Evolutionary conservation across 225 moss, liverwort and hornwort genomes (phyloP).

Genomic region (Bryum argenteum): DNA sequence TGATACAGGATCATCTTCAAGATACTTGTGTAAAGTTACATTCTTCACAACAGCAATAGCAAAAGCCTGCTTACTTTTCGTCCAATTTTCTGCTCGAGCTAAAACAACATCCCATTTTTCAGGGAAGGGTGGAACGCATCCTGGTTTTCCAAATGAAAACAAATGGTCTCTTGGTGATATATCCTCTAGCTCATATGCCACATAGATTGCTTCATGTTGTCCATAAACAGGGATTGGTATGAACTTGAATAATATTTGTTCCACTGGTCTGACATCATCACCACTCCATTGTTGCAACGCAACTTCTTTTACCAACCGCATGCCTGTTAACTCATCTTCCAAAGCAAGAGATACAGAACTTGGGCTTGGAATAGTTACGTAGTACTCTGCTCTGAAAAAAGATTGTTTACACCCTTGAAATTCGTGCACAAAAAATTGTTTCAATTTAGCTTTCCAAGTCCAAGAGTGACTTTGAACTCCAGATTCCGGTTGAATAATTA

Average conservation of each 20-base stretch:
- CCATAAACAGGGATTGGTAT: slow-evolving; percentile 8
- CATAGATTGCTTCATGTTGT: slow-evolving; percentile 1
- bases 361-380: not conserved
- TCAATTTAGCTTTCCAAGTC: slow-evolving; percentile 9
- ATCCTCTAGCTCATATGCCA: slow-evolving; percentile 7
- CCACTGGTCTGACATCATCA: not conserved
- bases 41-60: slow-evolving; percentile 1
- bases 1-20: slow-evolving; percentile 1
- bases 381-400: slow-evolving; percentile 1
- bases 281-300: slow-evolving; percentile 1
- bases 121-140: slow-evolving; percentile 7
- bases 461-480: slow-evolving; percentile 9
- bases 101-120: slow-evolving; percentile 8
- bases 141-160: slow-evolving; percentile 3
- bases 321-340: slow-evolving; percentile 2
- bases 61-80: not conserved
- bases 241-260: slow-evolving; percentile 7
- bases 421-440: slow-evolving; percentile 4
- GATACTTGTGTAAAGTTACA: slow-evolving; percentile 3
- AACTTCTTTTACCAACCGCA: not conserved
- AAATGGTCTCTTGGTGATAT: slow-evolving; percentile 7
- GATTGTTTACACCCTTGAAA: slow-evolving; percentile 3
- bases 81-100: slow-evolving; percentile 1
- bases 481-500: slow-evolving; percentile 1
- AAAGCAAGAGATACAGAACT: not conserved